Evolutionary conservation across 2,329 filamentous ascomycete species (phyloP).

Genomic region (Pseudogymnoascus verrucosus): DNA sequence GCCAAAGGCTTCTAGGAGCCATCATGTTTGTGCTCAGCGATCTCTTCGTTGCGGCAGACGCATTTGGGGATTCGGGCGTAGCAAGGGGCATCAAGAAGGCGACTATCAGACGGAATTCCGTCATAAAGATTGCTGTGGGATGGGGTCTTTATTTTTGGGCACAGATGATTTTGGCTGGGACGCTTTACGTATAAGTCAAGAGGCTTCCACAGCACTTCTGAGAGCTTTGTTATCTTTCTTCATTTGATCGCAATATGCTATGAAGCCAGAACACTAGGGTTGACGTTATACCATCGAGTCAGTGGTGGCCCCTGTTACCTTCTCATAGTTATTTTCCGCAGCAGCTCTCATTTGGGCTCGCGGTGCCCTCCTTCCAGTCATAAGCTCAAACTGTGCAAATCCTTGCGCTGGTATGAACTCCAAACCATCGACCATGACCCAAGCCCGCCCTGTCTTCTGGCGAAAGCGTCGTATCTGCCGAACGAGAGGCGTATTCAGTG

Average conservation of each 20-base stretch:
- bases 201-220: conserved; percentile 40
- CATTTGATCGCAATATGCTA: conserved; percentile 23
- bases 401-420: conserved; percentile 72
- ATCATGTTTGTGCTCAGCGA: conserved; percentile 28
- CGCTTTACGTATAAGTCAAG: background rate
- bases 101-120: background rate
- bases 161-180: conserved; percentile 38
- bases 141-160: conserved; percentile 44
- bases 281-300: background rate
- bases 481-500: conserved; percentile 62
- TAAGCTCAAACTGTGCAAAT: conserved; percentile 74
- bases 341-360: conserved; percentile 55
- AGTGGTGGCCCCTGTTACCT: background rate
- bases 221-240: conserved; percentile 51
- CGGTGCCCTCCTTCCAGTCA: conserved; percentile 66
- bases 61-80: conserved; percentile 16
- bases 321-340: conserved; percentile 3
- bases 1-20: conserved; percentile 23
- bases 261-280: background rate
- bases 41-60: conserved; percentile 27
- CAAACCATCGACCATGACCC: conserved; percentile 69
- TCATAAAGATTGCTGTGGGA: conserved; percentile 52
- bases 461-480: conserved; percentile 49
- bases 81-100: background rate
- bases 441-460: conserved; percentile 47